Base-by-base conservation (phyloP, 805 yeast species). In the Saturnispora kantuleensis region DNA sequence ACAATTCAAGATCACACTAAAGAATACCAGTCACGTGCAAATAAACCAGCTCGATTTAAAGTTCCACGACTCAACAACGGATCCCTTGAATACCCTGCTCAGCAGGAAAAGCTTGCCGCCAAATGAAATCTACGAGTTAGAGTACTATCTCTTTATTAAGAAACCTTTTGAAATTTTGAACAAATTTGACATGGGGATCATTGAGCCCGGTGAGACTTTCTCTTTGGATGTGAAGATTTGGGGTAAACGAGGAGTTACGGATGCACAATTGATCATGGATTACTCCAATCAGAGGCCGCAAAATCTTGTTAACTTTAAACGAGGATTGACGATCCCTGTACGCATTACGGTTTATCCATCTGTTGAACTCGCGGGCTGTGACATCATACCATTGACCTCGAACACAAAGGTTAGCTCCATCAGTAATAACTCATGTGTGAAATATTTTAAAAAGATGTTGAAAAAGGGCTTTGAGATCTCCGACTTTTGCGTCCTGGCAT, bases 181-280 rank as follows among this genome's bases (percentile, higher is more conserved):
- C 51, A 74, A 75, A 49, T 10, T 37, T 38, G 69, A 65, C 4
- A 64, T 71, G 56, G 61, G 60, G 21, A 58, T 57, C 4, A 69
- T 76, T n/a, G 45, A 50, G 3, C 71, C 75, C 0, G 53, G 59
- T 32, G 56, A 62, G 30, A 56, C 54, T 29, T 66, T 77, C 35
- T 60, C 59, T 4, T 66, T 82, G 38, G 71, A 73, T 18, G 68
- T 81, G 50, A 80, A 79, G 50, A 65, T 85, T 2, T 65, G 69
- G 45, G 95, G 94, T 0, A 84, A 84, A 53, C 69, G 86, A 34
- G 87, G 88, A 1, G 77, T 86, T 65, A 75, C 73, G 13, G 76
- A 74, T 42, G 83, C 84, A 41, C 72, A 73, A 32, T 64, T 86
- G 29, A 69, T 77, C 4, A 63, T 86, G 21, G 88, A 83, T 49